Evolutionary conservation across 805 yeast species (phyloP).

Genomic region (Metschnikowia anglica): DNA sequence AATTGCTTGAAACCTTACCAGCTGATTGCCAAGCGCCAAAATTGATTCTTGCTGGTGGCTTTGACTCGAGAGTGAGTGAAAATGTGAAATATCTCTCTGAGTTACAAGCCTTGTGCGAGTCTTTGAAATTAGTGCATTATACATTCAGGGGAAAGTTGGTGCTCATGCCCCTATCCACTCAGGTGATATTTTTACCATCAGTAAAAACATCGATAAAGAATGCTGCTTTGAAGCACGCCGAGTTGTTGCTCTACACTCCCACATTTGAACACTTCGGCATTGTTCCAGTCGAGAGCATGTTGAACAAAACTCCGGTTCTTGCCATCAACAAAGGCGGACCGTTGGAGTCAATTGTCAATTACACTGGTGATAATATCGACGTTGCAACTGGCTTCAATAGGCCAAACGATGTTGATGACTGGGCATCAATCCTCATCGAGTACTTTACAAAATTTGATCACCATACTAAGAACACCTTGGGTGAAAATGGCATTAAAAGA

Average conservation of each 20-base stretch:
- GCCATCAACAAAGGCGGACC: conserved; percentile 95
- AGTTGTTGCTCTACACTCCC: conserved; percentile 81
- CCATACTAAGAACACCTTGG: conserved; percentile 24
- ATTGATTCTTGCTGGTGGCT: conserved; percentile 87
- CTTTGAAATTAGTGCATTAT: conserved; percentile 43
- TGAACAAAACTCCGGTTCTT: conserved; percentile 74
- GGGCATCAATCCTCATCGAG: conserved; percentile 53
- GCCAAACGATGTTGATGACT: conserved; percentile 42
- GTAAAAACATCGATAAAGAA: conserved; percentile 64
- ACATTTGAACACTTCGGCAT: conserved; percentile 94
- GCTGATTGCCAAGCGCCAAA: conserved; percentile 35
- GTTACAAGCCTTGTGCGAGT: conserved; percentile 49
- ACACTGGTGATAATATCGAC: conserved; percentile 25
- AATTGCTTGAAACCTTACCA: conserved; percentile 34
- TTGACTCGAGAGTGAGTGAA: conserved; percentile 71
- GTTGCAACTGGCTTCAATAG: conserved; percentile 64
- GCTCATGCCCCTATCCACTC: conserved; percentile 34
- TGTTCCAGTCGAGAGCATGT: conserved; percentile 96
- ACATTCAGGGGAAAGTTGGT: conserved; percentile 45
- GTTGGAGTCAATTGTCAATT: conserved; percentile 62
- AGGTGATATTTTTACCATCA: conserved; percentile 78
- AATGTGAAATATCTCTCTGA: conserved; percentile 71
- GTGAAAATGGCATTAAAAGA: conserved; percentile 37
- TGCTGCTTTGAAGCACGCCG: conserved; percentile 56
- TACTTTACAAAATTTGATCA: conserved; percentile 29